These are phyloP conservation scores for Staphylotrichum longicolle DNA, from an alignment of 495 filamentous ascomycete species.

Conservation along the genomic window DNA sequence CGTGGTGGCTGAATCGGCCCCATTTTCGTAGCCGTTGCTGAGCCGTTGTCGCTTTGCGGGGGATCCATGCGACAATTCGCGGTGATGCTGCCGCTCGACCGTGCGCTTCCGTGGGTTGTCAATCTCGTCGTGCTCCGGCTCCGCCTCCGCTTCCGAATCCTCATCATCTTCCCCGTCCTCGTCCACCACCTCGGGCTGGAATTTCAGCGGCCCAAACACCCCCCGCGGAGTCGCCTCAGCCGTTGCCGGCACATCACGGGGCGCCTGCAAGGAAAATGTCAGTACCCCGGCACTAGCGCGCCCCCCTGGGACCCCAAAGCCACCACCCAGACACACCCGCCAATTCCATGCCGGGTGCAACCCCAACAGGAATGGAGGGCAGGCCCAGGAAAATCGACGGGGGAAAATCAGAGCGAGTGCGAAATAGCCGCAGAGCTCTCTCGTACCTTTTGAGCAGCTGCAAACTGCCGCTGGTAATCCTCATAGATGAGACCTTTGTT, in stretches of 20 bases:
- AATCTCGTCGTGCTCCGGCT: constrained; percentile 38
- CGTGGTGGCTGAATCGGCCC: constrained; percentile 57
- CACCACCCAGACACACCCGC: constrained; percentile 26
- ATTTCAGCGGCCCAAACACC: constrained; percentile 50
- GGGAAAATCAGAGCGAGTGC: constrained; percentile 5
- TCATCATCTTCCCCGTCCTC: constrained; percentile 36
- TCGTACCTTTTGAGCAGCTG: constrained; percentile 38
- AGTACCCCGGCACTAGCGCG: constrained; percentile 38
- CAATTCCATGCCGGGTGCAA: constrained; percentile 23
- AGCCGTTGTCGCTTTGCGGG: constrained; percentile 54
- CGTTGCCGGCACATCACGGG: constrained; percentile 45
- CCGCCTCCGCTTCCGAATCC: constrained; percentile 31
- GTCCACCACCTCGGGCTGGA: constrained; percentile 33
- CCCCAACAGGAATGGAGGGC: constrained; percentile 19
- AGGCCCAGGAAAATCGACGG: constrained; percentile 8
- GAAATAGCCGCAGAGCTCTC: constrained; percentile 4
- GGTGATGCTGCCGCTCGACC: constrained; percentile 45
- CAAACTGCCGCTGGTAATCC: constrained; percentile 59
- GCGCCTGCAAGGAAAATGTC: constrained; percentile 47
- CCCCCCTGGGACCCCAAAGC: constrained; percentile 24
- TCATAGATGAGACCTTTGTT: constrained; percentile 77
- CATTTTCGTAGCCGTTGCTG: constrained; percentile 62
- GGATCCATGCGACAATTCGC: constrained; percentile 49
- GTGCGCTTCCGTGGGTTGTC: constrained; percentile 53
- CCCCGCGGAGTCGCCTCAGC: constrained; percentile 45